Evolutionary conservation across 129 eudicot genomes (phyloP), one percentile per base, ranked within the genome.

Genomic region (Cynara cardunculus): DNA sequence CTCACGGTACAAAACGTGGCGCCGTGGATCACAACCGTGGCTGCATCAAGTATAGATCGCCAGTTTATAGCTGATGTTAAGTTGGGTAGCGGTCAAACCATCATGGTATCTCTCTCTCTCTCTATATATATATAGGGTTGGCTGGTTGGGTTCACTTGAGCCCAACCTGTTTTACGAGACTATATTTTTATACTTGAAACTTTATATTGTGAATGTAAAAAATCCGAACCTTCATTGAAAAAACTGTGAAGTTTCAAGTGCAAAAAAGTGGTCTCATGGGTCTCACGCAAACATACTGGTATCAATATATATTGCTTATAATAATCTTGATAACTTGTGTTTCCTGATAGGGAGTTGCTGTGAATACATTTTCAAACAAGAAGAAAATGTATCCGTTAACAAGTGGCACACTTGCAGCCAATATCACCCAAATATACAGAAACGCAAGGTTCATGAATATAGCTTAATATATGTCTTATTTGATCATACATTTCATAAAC

Each of bases 1-100:
- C 32, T 28, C 4, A 82, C 91, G 1, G 78, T 94, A 2, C 59
- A 76, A 69, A 94, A 94, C 81, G 89, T 85, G 13, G 92, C 97
- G 8, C 98, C 97, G 0, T 94, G 98, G 98, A 69, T 94, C 2
- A 31, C 89, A 59, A 94, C 98, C 0, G 97, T 90, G 7, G 97
- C 86, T 35, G 98, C 98, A 9, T 89, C 86, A 46, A 92, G 91
- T 37, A 59, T 80, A 2, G 98, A 94, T 75, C 80, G 98, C 59
- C 86, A 82, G 75, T 88, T 94, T 66, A 83, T 71, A 73, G 81
- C 96, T 1, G 81, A 62, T 73, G 90, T 90, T 69, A 82, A 68
- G 73, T 77, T 94, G 84, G 98, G 97, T 18, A 85, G 90, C 32
- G 96, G 94, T 49, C 73, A 73, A 25, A 81, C 26, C 34, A 66